Percentiles rank a stretch among this genome's conserved stretches.
Conservation (phyloP, 495 filamentous ascomycete genomes). For the Elasticomyces elasticus region DNA sequence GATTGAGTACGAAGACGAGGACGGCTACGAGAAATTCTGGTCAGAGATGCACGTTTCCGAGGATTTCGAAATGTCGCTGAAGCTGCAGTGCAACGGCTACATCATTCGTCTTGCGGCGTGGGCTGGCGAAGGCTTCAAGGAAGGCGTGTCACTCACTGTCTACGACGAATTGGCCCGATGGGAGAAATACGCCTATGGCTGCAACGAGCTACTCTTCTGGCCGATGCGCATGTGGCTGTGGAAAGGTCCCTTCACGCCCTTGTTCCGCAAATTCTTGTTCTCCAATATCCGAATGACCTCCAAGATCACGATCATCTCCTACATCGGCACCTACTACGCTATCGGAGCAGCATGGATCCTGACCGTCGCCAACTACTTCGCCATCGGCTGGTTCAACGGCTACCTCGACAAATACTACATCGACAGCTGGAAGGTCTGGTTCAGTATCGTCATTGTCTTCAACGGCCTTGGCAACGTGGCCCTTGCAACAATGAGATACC, state of each 20-base stretch:
- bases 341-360: conserved; percentile 72
- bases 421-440: conserved; percentile 35
- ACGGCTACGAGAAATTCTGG: conserved; percentile 69
- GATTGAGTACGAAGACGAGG: conserved; percentile 57
- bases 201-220: conserved; percentile 72
- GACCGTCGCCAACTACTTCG: conserved; percentile 66
- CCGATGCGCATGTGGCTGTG: conserved; percentile 49
- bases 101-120: conserved; percentile 65
- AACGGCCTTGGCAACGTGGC: conserved; percentile 40
- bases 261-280: conserved; percentile 63
- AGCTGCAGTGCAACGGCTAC: conserved; percentile 62
- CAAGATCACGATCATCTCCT: conserved; percentile 70
- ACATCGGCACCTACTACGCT: conserved; percentile 78
- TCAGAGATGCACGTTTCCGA: conserved; percentile 74
- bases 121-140: conserved; percentile 67
- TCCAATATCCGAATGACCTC: conserved; percentile 68
- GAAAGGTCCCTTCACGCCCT: conserved; percentile 56
- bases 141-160: conserved; percentile 74
- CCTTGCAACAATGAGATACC: conserved; percentile 40
- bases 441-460: conserved; percentile 40
- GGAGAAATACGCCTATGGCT: conserved; percentile 86
- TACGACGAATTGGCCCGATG: conserved; percentile 76
- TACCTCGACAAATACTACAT: conserved; percentile 41
- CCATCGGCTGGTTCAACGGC: conserved; percentile 48
- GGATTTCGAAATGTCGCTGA: conserved; percentile 78